Evolutionary conservation across 2,329 filamentous ascomycete species (phyloP).

Genomic region (Sclerotinia minor): DNA sequence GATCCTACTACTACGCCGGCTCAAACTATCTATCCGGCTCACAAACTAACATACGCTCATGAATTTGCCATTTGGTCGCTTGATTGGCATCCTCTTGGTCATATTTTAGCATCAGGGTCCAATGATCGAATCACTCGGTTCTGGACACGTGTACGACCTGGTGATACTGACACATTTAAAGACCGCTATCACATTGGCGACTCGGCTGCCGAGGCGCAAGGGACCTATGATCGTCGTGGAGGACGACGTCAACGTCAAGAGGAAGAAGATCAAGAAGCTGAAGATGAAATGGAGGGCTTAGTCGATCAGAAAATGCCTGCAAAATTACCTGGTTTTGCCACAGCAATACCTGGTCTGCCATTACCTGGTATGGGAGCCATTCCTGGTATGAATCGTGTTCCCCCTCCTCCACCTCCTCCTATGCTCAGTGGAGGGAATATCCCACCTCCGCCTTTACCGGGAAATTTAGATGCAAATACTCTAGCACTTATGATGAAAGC

Average conservation of each 20-base stretch:
- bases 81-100: conserved; percentile 95
- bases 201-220: conserved; percentile 86
- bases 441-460: conserved; percentile 21
- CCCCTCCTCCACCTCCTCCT: conserved; percentile 45
- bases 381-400: conserved; percentile 48
- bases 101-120: conserved; percentile 91
- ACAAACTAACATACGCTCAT: conserved; percentile 83
- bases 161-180: conserved; percentile 80
- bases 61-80: conserved; percentile 96
- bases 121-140: conserved; percentile 97
- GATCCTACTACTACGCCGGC: conserved; percentile 78
- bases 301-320: conserved; percentile 84
- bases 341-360: conserved; percentile 48
- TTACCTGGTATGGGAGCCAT: conserved; percentile 43
- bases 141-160: conserved; percentile 88
- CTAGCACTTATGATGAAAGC: conserved; percentile 52
- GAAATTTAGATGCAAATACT: conserved; percentile 23
- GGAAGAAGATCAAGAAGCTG: conserved; percentile 88
- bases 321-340: conserved; percentile 59
- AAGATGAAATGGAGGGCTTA: conserved; percentile 90
- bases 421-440: conserved; percentile 29
- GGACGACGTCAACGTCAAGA: conserved; percentile 78
- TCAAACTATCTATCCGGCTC: conserved; percentile 90
- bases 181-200: conserved; percentile 96
- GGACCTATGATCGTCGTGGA: conserved; percentile 85